Base-by-base conservation (phyloP, 257 asterid genomes). In the Scutellaria galericulata region DNA sequence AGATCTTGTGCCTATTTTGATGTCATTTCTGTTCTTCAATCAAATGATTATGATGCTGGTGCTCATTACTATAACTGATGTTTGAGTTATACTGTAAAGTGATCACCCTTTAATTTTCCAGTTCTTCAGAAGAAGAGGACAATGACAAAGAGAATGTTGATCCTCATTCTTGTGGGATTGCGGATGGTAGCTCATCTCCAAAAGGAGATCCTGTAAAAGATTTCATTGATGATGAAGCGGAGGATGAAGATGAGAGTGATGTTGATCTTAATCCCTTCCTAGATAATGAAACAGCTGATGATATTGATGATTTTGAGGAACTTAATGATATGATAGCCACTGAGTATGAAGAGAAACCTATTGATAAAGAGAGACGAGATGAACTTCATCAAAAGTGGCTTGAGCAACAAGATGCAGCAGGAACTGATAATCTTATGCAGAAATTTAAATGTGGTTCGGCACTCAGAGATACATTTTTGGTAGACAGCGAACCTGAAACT, bases 381-480 rank as follows among this genome's bases (percentile, higher is more conserved):
- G 97, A 87, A 78, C 97, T 94, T 76, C 99, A 94, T 81, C 96
- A 86, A 72, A 88, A 84, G 84, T 94, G 99, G 99, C 99, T 94
- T 76, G 96, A 89, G 78, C 98, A 88, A 75, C 98, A 91, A 84
- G 99, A 94, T 87, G 98, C 95, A 41, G 88, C 90, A 12, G 98
- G 97, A 83, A 94, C 99, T 68, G 93, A 91, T 68, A 83, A 87
- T 77, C 89, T 94, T 74, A 73, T 94, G 78, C 95, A 94, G 81
- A 84, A 79, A 78, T 73, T 94, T 64, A 91, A 87, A 70, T 85
- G 83, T 74, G 85, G 88, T 55, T 68, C 84, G 2, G 83, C 74
- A 72, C 80, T 84, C 50, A 75, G 68, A 72, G 93, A 88, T 15
- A 66, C 80, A 37, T 70, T 79, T 48, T 79, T 83, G 74, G 69